Percentiles rank a stretch among this genome's conserved stretches.
Evolutionary conservation across 441 rosid genomes (phyloP).

Genomic region (Erysimum cheiri): DNA sequence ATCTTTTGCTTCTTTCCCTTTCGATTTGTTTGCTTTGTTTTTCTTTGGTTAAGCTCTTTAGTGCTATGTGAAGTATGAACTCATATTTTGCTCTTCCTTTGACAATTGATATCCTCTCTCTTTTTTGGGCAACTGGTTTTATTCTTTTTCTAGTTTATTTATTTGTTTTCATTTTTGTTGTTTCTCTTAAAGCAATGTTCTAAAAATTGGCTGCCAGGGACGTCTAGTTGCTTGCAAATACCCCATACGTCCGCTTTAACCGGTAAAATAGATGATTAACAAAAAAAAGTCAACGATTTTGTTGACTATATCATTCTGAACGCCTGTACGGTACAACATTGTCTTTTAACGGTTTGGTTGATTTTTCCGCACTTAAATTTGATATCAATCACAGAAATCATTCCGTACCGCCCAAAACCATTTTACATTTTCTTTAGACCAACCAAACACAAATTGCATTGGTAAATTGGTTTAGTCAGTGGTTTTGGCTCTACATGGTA

Average conservation of each 20-base stretch:
- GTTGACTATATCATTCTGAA: no score
- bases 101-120: slow-evolving; percentile 23
- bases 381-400: no score
- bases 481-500: background rate
- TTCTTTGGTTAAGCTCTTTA: slow-evolving; percentile 18
- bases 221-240: no score
- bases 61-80: slow-evolving; percentile 36
- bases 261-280: no score
- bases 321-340: no score
- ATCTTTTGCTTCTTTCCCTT: slow-evolving; percentile 37
- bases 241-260: no score
- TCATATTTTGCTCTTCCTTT: slow-evolving; percentile 32
- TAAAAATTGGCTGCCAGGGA: background rate
- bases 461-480: background rate
- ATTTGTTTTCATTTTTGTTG: background rate
- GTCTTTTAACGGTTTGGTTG: no score
- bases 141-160: background rate
- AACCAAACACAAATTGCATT: background rate
- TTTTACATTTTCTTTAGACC: background rate
- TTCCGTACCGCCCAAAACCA: no score
- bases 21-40: slow-evolving; percentile 27
- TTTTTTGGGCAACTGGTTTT: background rate
- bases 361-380: no score
- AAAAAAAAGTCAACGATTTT: no score
- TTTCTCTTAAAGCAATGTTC: background rate